Conservation (phyloP, 2,329 filamentous ascomycete species). For the Talaromyces verruculosus region DNA sequence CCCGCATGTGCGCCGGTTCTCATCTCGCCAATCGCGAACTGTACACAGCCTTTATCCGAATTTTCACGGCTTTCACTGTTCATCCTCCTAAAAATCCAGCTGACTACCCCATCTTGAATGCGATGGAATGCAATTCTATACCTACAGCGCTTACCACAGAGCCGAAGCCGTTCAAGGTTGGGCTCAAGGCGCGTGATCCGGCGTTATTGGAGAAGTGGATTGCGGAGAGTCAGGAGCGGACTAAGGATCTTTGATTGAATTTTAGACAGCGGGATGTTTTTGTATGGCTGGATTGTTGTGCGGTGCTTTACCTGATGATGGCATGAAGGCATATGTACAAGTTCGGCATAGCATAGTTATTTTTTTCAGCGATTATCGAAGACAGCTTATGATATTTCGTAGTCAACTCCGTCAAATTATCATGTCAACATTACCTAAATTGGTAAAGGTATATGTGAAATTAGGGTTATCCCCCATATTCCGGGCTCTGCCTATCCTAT, state of each 20-base stretch:
- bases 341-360: neutral
- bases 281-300: neutral
- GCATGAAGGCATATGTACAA: neutral
- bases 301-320: too few species aligned
- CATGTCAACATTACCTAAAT: neutral
- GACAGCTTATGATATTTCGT: neutral
- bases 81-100: conserved; percentile 47
- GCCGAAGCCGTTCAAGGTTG: conserved; percentile 63
- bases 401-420: neutral
- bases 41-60: conserved; percentile 59
- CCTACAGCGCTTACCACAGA: conserved; percentile 62
- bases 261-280: neutral
- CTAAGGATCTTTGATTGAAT: conserved; percentile 44
- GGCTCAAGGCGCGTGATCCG: conserved; percentile 53
- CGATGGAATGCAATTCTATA: conserved; percentile 58
- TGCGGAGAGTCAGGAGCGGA: conserved; percentile 53
- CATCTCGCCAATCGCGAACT: conserved; percentile 65
- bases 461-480: neutral
- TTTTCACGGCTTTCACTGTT: conserved; percentile 61
- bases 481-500: neutral
- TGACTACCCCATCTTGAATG: conserved; percentile 57
- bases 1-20: conserved; percentile 63
- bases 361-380: neutral
- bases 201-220: conserved; percentile 54
- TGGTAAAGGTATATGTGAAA: neutral